A percentile compares a stretch with the other conserved stretches of the same genome.
Evolutionary conservation across 106 monocot genomes (phyloP).

Genomic region (Ottelia alismoides): DNA sequence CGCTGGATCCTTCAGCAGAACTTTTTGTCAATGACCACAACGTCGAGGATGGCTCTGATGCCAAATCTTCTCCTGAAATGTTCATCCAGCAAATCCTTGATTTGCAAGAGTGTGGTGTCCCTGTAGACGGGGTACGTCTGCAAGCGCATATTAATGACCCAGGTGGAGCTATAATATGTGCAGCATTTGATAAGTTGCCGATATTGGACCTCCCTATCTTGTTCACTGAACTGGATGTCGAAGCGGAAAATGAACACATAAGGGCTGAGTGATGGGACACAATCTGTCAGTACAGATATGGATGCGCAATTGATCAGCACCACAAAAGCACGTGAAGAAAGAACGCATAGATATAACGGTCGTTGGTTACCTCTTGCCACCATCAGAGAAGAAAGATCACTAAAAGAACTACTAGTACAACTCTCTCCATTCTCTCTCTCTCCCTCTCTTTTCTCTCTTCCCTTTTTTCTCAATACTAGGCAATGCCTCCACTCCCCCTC

Average conservation of each 20-base stretch:
- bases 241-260: slow-evolving; percentile 49
- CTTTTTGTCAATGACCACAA: slow-evolving; percentile 89
- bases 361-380: too few species aligned
- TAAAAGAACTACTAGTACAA: too few species aligned
- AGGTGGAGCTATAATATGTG: slow-evolving; percentile 53
- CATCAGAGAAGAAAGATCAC: too few species aligned
- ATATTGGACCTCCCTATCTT: slow-evolving; percentile 78
- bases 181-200: slow-evolving; percentile 71
- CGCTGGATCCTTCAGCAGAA: slow-evolving; percentile 49
- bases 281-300: too few species aligned
- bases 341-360: too few species aligned
- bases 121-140: slow-evolving; percentile 64
- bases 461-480: too few species aligned
- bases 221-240: slow-evolving; percentile 87
- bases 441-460: too few species aligned
- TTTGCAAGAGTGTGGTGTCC: slow-evolving; percentile 70
- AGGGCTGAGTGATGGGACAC: too few species aligned
- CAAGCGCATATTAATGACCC: slow-evolving; percentile 74
- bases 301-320: too few species aligned
- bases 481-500: too few species aligned
- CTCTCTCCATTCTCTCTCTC: too few species aligned
- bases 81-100: slow-evolving; percentile 72
- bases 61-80: slow-evolving; percentile 67
- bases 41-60: slow-evolving; percentile 59
- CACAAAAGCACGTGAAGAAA: too few species aligned